These are phyloP conservation scores for Lanmaoa rubissima DNA, from an alignment of 768 basidiomycete species.

Conservation along the genomic window DNA sequence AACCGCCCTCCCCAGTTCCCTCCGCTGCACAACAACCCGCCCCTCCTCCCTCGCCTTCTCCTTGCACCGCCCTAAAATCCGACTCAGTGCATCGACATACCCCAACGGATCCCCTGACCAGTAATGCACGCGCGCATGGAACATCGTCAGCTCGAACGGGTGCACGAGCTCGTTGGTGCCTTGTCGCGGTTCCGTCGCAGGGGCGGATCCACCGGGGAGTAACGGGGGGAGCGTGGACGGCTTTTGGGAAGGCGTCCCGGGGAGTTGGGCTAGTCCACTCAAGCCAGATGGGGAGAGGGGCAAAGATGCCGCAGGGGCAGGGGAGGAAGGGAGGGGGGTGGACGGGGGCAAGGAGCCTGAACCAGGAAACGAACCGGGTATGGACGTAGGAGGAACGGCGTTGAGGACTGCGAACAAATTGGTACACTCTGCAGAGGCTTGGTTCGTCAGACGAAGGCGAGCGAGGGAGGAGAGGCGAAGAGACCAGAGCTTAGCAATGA, in stretches of 20 bases:
- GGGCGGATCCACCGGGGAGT: background rate
- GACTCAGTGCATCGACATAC: constrained; percentile 71
- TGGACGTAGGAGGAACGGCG: constrained; percentile 49
- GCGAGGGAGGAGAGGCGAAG: constrained; percentile 77
- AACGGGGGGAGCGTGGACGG: constrained; percentile 4
- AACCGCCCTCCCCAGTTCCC: background rate
- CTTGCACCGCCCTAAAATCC: constrained; percentile 62
- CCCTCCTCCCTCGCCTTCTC: constrained; percentile 40
- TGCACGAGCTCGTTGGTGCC: constrained; percentile 16
- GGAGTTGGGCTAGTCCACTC: constrained; percentile 20
- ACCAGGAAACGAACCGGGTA: constrained; percentile 55
- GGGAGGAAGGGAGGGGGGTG: constrained; percentile 36
- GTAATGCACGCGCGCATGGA: constrained; percentile 72
- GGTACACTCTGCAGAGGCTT: constrained; percentile 80
- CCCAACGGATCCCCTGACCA: constrained; percentile 82
- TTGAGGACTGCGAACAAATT: constrained; percentile 75
- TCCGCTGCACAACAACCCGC: constrained; percentile 17
- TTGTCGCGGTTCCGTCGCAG: constrained; percentile 24
- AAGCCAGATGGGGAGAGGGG: constrained; percentile 26
- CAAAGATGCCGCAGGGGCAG: background rate
- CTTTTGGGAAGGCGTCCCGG: constrained; percentile 24
- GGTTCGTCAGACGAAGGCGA: constrained; percentile 81
- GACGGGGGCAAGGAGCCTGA: constrained; percentile 9
- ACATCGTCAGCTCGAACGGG: constrained; percentile 59
- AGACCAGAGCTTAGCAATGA: constrained; percentile 67